Evolutionary conservation across 805 yeast species (phyloP).

Genomic region (Metschnikowia shivogae): DNA sequence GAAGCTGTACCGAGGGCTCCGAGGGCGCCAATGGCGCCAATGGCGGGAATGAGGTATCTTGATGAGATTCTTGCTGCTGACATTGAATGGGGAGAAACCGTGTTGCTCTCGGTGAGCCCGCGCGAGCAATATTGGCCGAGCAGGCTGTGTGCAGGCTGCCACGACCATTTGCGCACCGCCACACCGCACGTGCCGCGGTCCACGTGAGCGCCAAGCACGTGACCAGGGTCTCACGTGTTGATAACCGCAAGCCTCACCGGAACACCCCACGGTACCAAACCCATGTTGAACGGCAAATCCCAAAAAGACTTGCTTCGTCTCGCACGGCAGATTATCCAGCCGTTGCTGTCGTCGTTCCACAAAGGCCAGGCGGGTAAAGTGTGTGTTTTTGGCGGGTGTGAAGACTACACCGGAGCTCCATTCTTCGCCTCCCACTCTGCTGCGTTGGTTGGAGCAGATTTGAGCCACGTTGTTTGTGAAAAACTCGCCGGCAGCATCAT

Average conservation of each 20-base stretch:
- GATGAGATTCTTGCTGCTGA: conserved; percentile 21
- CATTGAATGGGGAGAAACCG: conserved; percentile 13
- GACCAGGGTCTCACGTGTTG: not conserved
- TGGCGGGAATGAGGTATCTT: conserved; percentile 27
- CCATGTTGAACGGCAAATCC: conserved; percentile 20
- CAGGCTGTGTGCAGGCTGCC: not conserved
- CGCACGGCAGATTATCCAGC: conserved; percentile 65
- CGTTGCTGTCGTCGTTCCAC: conserved; percentile 63
- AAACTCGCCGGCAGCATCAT: conserved; percentile 71
- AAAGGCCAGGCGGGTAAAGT: conserved; percentile 92
- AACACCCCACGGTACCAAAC: not conserved
- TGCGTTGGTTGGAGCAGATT: conserved; percentile 79
- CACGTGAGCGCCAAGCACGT: not conserved
- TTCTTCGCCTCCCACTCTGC: conserved; percentile 85
- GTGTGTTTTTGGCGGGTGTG: conserved; percentile 89
- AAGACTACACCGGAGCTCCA: conserved; percentile 97
- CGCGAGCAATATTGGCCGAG: not conserved
- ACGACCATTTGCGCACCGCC: not conserved
- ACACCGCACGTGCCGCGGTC: not conserved
- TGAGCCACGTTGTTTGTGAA: conserved; percentile 89
- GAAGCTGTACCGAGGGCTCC: conserved; percentile 33
- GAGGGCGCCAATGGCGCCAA: conserved; percentile 21
- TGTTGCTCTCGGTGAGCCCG: not conserved
- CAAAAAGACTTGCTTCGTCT: conserved; percentile 46
- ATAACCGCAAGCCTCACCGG: not conserved